phyloP scores from a whole-genome alignment of 805 yeast genomes.

The Metschnikowia dekortorum region DNA sequence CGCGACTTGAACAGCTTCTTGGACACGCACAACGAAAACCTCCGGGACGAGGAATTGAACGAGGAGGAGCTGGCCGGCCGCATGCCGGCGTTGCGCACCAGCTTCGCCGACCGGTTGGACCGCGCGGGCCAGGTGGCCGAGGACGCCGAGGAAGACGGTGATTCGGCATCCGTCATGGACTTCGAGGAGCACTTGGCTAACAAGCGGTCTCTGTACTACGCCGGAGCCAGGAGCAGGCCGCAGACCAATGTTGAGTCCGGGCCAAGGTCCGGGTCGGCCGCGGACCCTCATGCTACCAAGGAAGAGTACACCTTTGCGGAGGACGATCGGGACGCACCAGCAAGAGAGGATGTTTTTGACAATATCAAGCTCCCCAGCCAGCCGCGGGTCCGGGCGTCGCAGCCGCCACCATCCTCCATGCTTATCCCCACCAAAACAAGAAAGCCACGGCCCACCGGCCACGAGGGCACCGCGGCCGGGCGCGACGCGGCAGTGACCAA shows the following conservation, averaged over 20 bases:
- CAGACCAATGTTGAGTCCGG: not conserved
- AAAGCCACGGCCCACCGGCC: not conserved
- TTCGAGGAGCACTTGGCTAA: conserved; percentile 36
- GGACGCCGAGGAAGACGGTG: conserved; percentile 28
- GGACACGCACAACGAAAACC: conserved; percentile 21
- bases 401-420: conserved; percentile 35
- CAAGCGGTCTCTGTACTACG: conserved; percentile 38
- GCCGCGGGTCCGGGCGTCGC: conserved; percentile 10
- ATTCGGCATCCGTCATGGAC: conserved; percentile 37
- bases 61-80: conserved; percentile 17
- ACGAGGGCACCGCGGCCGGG: not conserved
- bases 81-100: conserved; percentile 30
- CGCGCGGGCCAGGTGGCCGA: conserved; percentile 26
- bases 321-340: conserved; percentile 6
- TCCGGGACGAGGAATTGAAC: conserved; percentile 18
- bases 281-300: not conserved
- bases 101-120: conserved; percentile 41
- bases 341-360: conserved; percentile 33
- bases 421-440: conserved; percentile 24
- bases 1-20: conserved; percentile 48
- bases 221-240: conserved; percentile 26
- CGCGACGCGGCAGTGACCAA: not conserved
- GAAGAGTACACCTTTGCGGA: conserved; percentile 2
- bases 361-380: conserved; percentile 42
- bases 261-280: not conserved